Evolutionary conservation across 2,329 filamentous ascomycete genomes (phyloP), one percentile per base, ranked within the genome.

Genomic region (Clarireedia sp.): DNA sequence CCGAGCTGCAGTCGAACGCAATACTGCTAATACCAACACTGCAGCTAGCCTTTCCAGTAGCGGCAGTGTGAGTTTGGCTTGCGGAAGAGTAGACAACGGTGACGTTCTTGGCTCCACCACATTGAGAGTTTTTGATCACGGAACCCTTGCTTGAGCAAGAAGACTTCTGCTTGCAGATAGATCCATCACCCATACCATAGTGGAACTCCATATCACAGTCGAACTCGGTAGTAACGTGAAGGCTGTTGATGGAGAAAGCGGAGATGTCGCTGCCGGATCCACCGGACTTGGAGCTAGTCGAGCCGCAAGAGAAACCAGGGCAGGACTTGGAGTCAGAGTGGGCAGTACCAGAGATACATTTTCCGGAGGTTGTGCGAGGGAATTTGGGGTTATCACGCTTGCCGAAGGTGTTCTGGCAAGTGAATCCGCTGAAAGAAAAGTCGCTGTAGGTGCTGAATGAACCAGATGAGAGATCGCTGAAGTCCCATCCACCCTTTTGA

Each of bases 81-180:
- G 80, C 78, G 24, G 52, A 49, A 54, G 52, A 43, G 72, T 78
- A 82, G 69, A 83, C 73, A 69, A 96, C 84, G 54, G 81, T 83
- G 59, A 96, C 90, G 56, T 82, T 84, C 69, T 80, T 89, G 62
- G 92, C 91, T 72, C 91, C 91, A 81, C 90, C 92, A 70, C 92
- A 97, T 78, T 96, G 90, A 59, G 76, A 82, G 80, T 96, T 96
- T 73, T 82, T 74, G 65, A 96, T 78, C 47, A 79, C 80, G 57
- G 82, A 85, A 66, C 89, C 89, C 16, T 78, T 74, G 54, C 78
- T 75, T 61, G 77, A 81, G 80, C 89, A 95, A 51, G 77, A 68
- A 62, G 80, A 75, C 60, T 81, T 83, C 66, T 95, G 87, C 75
- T 88, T 92, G 83, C 92, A 97, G 58, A 72, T 81, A 14, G 82